Conservation (phyloP, 2,329 filamentous ascomycete species). For the Rhynchosporium agropyri region DNA sequence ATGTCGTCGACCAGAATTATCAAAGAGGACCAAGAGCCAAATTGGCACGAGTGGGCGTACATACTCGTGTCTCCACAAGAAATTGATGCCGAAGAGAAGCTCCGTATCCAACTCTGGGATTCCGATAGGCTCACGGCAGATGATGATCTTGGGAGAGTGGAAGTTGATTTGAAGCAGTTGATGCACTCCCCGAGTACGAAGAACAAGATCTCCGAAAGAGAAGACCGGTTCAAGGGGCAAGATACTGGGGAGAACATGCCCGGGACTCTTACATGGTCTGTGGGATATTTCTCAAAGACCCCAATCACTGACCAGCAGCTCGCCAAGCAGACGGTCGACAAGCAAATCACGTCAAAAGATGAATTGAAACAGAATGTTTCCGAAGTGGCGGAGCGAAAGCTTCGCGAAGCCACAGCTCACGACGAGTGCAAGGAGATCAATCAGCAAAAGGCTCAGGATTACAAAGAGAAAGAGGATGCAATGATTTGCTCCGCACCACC, state of each 20-base stretch:
- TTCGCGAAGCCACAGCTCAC: conserved; percentile 62
- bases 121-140: conserved; percentile 67
- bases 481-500: conserved; percentile 72
- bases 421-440: conserved; percentile 61
- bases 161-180: conserved; percentile 65
- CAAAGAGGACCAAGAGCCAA: conserved; percentile 65
- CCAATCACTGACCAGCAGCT: conserved; percentile 65
- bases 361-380: conserved; percentile 61
- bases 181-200: conserved; percentile 62
- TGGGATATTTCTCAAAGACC: conserved; percentile 72
- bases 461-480: conserved; percentile 60
- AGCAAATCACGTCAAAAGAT: conserved; percentile 58
- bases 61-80: conserved; percentile 72
- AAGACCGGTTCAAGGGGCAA: conserved; percentile 67
- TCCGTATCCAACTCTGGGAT: conserved; percentile 75
- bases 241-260: conserved; percentile 69
- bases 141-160: conserved; percentile 74
- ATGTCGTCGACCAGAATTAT: conserved; percentile 69
- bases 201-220: conserved; percentile 63
- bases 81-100: conserved; percentile 69
- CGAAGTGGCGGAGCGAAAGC: conserved; percentile 58
- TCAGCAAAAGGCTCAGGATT: conserved; percentile 69
- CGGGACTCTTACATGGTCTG: conserved; percentile 68
- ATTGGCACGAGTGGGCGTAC: conserved; percentile 71
- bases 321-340: conserved; percentile 60